A percentile compares a stretch with the other conserved stretches of the same genome.
phyloP scores from a whole-genome alignment of 139 green algal species.

The Tetradesmus obliquus region DNA sequence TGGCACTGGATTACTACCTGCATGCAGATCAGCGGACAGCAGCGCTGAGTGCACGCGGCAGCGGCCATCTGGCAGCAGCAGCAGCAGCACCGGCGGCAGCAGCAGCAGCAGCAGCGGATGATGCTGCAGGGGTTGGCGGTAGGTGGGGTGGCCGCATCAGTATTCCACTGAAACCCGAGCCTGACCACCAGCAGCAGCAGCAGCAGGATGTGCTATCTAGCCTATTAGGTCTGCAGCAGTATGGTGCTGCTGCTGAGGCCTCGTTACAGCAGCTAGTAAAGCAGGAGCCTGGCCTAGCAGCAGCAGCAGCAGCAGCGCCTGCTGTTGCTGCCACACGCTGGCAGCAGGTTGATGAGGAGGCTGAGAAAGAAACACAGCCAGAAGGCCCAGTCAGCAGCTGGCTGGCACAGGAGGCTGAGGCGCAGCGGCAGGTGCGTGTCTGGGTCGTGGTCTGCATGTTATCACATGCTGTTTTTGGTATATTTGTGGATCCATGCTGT shows the following conservation, averaged over 20 bases:
- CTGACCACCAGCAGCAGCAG: neutral
- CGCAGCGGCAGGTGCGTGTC: conserved; percentile 23
- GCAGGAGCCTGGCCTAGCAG: neutral
- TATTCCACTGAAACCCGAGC: neutral
- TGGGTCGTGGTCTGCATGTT: neutral
- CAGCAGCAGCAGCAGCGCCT: neutral
- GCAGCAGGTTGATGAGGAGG: conserved; percentile 77
- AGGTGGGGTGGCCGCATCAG: neutral
- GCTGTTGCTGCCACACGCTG: conserved; percentile 54
- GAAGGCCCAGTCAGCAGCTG: conserved; percentile 69
- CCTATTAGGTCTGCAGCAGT: neutral
- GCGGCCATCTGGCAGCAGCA: conserved; percentile 24
- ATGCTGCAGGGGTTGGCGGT: neutral
- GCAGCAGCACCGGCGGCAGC: conserved; percentile 24
- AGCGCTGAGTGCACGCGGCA: neutral
- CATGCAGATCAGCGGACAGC: conserved; percentile 45
- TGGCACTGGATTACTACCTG: conserved; percentile 68
- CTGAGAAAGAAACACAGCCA: conserved; percentile 55
- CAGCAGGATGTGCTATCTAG: neutral
- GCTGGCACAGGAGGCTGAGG: conserved; percentile 60
- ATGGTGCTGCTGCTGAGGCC: neutral
- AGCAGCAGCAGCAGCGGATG: neutral
- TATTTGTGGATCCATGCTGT: neutral
- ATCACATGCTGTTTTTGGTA: neutral
- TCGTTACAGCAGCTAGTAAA: neutral